A percentile compares a stretch with the other conserved stretches of the same genome.
These are phyloP conservation scores for Phytophthora pinifolia DNA, from an alignment of 352 stramenopile genomes.

Conservation along the genomic window DNA sequence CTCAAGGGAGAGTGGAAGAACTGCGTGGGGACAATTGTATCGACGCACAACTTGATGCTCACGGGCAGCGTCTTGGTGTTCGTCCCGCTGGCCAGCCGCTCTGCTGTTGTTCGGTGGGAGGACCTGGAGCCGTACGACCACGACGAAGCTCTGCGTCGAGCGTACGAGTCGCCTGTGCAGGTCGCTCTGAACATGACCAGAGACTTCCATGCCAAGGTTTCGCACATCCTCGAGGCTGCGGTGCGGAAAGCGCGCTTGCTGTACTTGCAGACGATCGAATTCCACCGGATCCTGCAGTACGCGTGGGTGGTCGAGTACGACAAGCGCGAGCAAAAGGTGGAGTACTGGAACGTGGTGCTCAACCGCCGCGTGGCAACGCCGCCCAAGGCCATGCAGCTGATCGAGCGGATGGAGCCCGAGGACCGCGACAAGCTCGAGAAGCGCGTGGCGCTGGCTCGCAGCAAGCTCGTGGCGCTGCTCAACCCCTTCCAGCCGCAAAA, in stretches of 20 bases:
- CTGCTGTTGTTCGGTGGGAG: conserved; percentile 60
- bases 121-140: conserved; percentile 49
- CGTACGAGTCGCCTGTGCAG: conserved; percentile 38
- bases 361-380: conserved; percentile 54
- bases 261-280: conserved; percentile 70
- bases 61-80: conserved; percentile 68
- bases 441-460: conserved; percentile 53
- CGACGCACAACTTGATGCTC: conserved; percentile 61
- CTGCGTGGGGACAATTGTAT: conserved; percentile 51
- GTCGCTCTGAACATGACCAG: conserved; percentile 31
- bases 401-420: conserved; percentile 61
- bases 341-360: conserved; percentile 81
- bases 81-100: conserved; percentile 45
- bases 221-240: conserved; percentile 29
- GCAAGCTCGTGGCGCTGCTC: conserved; percentile 53
- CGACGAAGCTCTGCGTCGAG: conserved; percentile 40
- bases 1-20: conserved; percentile 47
- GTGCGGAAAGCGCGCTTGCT: conserved; percentile 46
- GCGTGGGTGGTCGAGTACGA: conserved; percentile 74
- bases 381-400: conserved; percentile 53
- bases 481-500: conserved; percentile 52
- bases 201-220: conserved; percentile 47
- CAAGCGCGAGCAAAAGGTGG: conserved; percentile 43
- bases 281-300: conserved; percentile 62
- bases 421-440: conserved; percentile 52